phyloP scores from a whole-genome alignment of 1,139 yeast species.

The Yarrowia galli region DNA sequence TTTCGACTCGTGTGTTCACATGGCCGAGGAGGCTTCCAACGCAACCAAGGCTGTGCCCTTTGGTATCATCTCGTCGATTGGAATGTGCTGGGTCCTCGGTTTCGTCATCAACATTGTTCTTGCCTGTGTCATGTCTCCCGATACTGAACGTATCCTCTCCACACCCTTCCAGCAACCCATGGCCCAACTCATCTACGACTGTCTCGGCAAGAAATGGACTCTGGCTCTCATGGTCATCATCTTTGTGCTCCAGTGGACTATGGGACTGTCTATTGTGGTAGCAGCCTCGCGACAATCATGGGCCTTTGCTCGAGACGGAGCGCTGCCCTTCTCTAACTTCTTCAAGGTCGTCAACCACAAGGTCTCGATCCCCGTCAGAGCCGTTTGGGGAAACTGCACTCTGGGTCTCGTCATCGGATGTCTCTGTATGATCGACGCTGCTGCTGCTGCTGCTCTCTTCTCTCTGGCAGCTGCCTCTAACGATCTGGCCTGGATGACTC shows the following conservation, averaged over 20 bases:
- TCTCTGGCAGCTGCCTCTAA: constrained; percentile 67
- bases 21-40: constrained; percentile 70
- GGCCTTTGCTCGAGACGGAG: constrained; percentile 90
- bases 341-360: constrained; percentile 62
- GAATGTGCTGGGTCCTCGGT: constrained; percentile 67
- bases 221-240: constrained; percentile 48
- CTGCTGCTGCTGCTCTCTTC: constrained; percentile 68
- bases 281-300: constrained; percentile 88
- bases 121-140: constrained; percentile 63
- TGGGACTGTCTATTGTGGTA: constrained; percentile 75
- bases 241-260: constrained; percentile 55
- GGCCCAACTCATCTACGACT: constrained; percentile 71
- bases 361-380: constrained; percentile 66
- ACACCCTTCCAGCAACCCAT: constrained; percentile 49
- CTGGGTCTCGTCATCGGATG: constrained; percentile 61
- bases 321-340: constrained; percentile 66
- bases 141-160: constrained; percentile 54
- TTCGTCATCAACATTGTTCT: constrained; percentile 63
- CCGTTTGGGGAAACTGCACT: constrained; percentile 61
- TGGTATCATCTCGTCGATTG: constrained; percentile 65
- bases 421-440: constrained; percentile 62
- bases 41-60: constrained; percentile 73
- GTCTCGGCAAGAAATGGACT: constrained; percentile 74
- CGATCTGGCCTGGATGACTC: constrained; percentile 66
- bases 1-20: constrained; percentile 74